Evolutionary conservation across 352 stramenopile genomes (phyloP), one percentile per base, ranked within the genome.

Genomic region (Globisporangium okanoganense): DNA sequence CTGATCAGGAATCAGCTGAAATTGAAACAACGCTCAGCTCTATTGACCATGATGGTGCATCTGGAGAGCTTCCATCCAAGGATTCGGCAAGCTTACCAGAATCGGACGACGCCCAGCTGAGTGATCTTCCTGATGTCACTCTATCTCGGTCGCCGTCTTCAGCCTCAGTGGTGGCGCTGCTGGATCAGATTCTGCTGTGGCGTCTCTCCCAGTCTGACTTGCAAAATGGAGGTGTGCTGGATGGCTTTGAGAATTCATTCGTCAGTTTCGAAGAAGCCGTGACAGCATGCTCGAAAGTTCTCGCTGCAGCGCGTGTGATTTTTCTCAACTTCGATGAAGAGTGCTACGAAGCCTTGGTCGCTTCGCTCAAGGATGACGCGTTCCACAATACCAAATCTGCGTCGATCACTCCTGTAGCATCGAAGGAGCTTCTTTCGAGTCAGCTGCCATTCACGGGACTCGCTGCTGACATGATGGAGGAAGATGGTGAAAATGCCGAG

Each of bases 251-350:
- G 14, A 94, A 82, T 31, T 61, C 69, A 1, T 87, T 87, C 41
- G 44, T 87, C 5, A 53, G 58, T 16, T 48, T 82, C 7, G 69
- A 82, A 24, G 65, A 68, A 45, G 75, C 68, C 3, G 18, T 90
- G 9, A 53, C 58, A 33, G 72, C 70, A 13, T 88, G 79, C 51
- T 66, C 62, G 0, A 74, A 69, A 20, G 64, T 73, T 0, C 66
- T 93, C 36, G 24, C 51, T 5, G 63, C 61, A 9, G 68, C 74
- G n/a, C 78, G 84, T 2, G 59, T 94, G 5, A 61, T 94, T 14
- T 62, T 85, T 38, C 57, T 94, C 18, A 71, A 58, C 1, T 78
- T 94, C 45, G 80, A 89, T 20, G 85, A 93, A 64, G 79, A 93
- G 13, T 71, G 72, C 7, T 93, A 91, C 51, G 83, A 92, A 27